These are phyloP conservation scores for Rhizopus stolonifer DNA, from an alignment of 371 early-diverging fungal genomes.

Conservation along the genomic window DNA sequence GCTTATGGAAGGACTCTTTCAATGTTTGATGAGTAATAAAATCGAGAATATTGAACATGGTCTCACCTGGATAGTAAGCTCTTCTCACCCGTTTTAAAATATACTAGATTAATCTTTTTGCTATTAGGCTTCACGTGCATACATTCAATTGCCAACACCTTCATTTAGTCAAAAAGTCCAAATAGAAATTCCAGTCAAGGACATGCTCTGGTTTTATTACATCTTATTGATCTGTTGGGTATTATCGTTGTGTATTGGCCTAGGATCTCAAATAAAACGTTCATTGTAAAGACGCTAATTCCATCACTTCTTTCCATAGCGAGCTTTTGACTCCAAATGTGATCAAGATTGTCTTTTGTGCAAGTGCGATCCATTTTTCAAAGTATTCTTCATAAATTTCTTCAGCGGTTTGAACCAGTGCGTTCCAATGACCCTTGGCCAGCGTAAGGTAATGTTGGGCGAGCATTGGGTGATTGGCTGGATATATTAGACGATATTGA, in stretches of 20 bases:
- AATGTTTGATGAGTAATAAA: conserved; percentile 36
- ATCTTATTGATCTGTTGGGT: conserved; percentile 16
- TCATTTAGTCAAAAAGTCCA: not conserved
- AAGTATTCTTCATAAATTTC: too few relatives aligned
- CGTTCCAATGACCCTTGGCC: conserved; percentile 70
- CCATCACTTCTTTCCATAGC: too few relatives aligned
- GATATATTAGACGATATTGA: conserved; percentile 68
- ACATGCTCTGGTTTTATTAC: conserved; percentile 14
- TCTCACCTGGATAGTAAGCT: conserved; percentile 43
- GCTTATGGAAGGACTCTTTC: conserved; percentile 29
- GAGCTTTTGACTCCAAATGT: too few relatives aligned
- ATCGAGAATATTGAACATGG: conserved; percentile 37
- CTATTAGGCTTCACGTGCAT: conserved; percentile 10
- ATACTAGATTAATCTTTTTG: not conserved
- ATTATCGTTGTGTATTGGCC: conserved; percentile 12
- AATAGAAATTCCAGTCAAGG: too few relatives aligned
- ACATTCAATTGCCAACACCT: not conserved
- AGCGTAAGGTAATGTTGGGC: conserved; percentile 63
- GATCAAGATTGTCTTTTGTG: too few relatives aligned
- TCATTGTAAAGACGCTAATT: too few relatives aligned
- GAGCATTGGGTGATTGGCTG: conserved; percentile 72
- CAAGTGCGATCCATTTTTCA: too few relatives aligned
- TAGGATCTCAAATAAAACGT: conserved; percentile 11
- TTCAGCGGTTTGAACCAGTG: conserved; percentile 40
- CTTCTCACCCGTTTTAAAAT: not conserved